These are phyloP conservation scores for Chrysopogon serrulatus DNA, from an alignment of 176 grass and related monocot species.

Conservation along the genomic window DNA sequence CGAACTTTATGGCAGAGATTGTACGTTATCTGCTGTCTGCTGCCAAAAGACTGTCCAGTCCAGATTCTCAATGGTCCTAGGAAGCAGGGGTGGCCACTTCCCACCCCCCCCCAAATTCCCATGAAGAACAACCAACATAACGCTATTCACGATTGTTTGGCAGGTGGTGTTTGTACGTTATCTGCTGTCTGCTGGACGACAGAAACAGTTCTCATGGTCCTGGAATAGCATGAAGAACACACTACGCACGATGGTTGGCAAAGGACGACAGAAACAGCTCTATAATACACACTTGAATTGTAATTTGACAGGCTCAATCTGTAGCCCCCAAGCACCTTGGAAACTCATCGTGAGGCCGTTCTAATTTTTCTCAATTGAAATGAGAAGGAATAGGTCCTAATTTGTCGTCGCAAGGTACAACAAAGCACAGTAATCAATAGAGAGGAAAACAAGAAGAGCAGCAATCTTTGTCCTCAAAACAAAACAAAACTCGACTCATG, in stretches of 20 bases:
- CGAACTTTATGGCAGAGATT: too few relatives aligned
- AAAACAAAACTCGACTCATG: not conserved
- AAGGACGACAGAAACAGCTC: not conserved
- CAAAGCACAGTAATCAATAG: not conserved
- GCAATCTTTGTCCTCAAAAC: not conserved
- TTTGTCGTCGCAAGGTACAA: not conserved
- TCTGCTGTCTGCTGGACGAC: not conserved
- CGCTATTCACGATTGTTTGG: not conserved
- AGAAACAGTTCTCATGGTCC: not conserved
- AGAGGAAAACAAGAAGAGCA: not conserved
- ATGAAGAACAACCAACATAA: slow-evolving; percentile 9
- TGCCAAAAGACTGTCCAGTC: too few relatives aligned
- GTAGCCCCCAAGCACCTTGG: not conserved
- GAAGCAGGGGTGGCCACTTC: too few relatives aligned
- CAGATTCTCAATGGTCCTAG: too few relatives aligned
- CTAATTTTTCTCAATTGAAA: not conserved
- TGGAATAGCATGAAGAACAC: not conserved
- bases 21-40: too few relatives aligned
- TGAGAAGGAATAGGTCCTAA: not conserved
- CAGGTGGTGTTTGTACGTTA: not conserved
- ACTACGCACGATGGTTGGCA: too few relatives aligned
- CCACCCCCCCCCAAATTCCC: too few relatives aligned
- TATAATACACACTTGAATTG: not conserved
- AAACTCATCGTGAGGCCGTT: not conserved
- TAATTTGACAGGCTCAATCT: not conserved